Evolutionary conservation across 2,329 filamentous ascomycete species (phyloP).

Genomic region (Stagonosporopsis chrysanthemi): DNA sequence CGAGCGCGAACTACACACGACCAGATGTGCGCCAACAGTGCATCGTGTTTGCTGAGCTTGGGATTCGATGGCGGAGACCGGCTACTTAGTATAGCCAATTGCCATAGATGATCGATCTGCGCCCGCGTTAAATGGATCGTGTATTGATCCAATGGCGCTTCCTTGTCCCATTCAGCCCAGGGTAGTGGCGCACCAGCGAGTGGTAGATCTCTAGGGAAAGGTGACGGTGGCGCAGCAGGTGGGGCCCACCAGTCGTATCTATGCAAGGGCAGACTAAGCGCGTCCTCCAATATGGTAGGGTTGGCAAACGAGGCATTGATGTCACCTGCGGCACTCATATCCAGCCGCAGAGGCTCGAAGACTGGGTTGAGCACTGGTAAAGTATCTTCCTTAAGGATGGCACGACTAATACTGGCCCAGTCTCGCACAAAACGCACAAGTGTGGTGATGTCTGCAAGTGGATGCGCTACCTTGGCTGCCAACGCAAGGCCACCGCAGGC

Average conservation of each 20-base stretch:
- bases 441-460: slow-evolving; percentile 16
- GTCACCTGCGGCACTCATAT: background rate
- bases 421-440: slow-evolving; percentile 14
- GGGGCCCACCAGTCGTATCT: slow-evolving; percentile 23
- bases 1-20: slow-evolving; percentile 18
- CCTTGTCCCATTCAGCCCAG: slow-evolving; percentile 15
- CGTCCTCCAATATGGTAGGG: slow-evolving; percentile 1
- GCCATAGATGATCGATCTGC: slow-evolving; percentile 13
- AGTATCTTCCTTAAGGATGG: background rate
- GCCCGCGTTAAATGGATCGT: slow-evolving; percentile 11
- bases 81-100: background rate
- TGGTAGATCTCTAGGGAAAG: slow-evolving; percentile 7
- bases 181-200: slow-evolving; percentile 13
- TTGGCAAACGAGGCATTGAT: slow-evolving; percentile 3
- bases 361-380: background rate
- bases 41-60: slow-evolving; percentile 21
- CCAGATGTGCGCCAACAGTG: slow-evolving; percentile 21
- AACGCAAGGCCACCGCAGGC: slow-evolving; percentile 15
- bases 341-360: slow-evolving; percentile 1
- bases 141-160: slow-evolving; percentile 10
- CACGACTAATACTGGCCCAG: slow-evolving; percentile 16
- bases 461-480: slow-evolving; percentile 16
- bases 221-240: slow-evolving; percentile 8
- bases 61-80: background rate
- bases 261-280: slow-evolving; percentile 11